These are phyloP conservation scores for Gracilaria domingensis DNA, from an alignment of 23 red algal genomes.

Conservation along the genomic window DNA sequence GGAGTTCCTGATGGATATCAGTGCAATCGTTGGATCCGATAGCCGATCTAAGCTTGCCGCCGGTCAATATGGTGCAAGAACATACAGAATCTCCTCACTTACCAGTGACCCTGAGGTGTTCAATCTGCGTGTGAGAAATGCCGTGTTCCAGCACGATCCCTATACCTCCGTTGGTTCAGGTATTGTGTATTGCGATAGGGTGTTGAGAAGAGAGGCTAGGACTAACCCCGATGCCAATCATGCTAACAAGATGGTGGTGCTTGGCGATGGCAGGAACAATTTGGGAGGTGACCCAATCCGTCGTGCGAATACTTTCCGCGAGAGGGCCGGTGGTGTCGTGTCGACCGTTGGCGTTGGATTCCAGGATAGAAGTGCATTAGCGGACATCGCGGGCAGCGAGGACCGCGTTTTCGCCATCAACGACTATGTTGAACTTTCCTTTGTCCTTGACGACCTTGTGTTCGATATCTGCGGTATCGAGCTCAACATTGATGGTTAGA, in stretches of 20 bases:
- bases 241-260: slow-evolving; percentile 4
- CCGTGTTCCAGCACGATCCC: background rate
- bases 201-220: background rate
- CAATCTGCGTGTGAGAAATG: background rate
- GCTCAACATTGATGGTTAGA: too few relatives aligned
- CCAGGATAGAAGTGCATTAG: background rate
- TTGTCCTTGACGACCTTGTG: background rate
- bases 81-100: background rate
- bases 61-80: background rate
- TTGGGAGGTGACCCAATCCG: slow-evolving; percentile 5
- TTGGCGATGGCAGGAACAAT: slow-evolving; percentile 20
- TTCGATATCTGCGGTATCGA: slow-evolving; percentile 2
- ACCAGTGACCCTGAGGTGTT: slow-evolving; percentile 22
- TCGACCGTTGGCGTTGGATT: background rate
- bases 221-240: background rate
- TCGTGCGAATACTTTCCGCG: slow-evolving; percentile 5
- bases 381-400: background rate
- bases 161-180: background rate
- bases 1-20: slow-evolving; percentile 43
- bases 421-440: slow-evolving; percentile 13
- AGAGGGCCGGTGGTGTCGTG: background rate
- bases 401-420: background rate
- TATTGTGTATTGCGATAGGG: background rate
- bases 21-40: background rate
- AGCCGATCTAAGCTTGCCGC: slow-evolving; percentile 7